Base-by-base conservation (phyloP, 805 yeast species). In the Lipomyces sp. region DNA sequence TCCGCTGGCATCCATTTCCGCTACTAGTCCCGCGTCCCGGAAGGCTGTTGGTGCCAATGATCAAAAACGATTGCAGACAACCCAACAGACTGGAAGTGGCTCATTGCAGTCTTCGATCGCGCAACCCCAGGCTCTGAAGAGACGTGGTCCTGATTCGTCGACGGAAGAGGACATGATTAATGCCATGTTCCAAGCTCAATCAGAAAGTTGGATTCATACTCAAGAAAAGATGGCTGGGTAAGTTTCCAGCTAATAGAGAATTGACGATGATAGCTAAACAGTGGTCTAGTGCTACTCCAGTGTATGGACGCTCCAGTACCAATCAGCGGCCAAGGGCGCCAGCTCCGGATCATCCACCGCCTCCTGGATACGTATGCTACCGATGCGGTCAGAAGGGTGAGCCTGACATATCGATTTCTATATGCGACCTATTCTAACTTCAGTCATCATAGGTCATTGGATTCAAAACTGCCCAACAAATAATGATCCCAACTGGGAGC, bases 351-450 rank as follows among this genome's bases (percentile, higher is more conserved):
- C 93, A 89, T 71, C 83, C 85, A 5, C 97, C 97, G 8, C 99
- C 99, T 0, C 94, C 97, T 5, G 97, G 97, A 0, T 95, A 95
- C 74, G 89, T 94, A 76, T 95, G 99, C 77, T 94, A 95, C 77
- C 83, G 97, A 75, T 95, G 99, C 80, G 98, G 98, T 59, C 91
- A 90, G 35, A 90, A 92, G 77, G 95, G 70, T 67, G 53, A 11
- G 63, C 57, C 15, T 3, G 35, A 18, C 56, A 13, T 8, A 8
- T 30, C 7, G 35, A 0, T 53, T 13, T 30, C 24, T 24, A 24
- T 24, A 53, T n/a, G 24, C 18, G 15, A 15, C 18, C 7, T 15
- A 42, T 54, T 13, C 39, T 59, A 35, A 30, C 42, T 2, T 18
- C n/a, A 24, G 13, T 32, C n/a, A 29, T 5, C 3, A 30, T 51